These are phyloP conservation scores for Coelastrella sp. DNA, from an alignment of 139 green algal genomes.

Conservation along the genomic window DNA sequence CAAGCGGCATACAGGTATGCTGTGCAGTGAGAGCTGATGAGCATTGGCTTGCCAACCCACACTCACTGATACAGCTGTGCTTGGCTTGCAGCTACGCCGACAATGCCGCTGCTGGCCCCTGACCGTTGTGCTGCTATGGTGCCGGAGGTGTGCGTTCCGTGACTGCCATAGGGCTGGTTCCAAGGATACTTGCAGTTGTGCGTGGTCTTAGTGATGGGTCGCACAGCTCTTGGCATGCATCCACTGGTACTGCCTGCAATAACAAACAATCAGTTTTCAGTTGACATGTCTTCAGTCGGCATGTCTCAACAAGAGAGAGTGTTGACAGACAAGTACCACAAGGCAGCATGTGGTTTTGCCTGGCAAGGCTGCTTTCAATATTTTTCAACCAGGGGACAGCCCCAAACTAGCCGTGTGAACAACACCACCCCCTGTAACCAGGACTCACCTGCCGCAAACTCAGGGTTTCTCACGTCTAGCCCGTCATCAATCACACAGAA, in stretches of 20 bases:
- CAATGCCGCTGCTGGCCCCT: background rate
- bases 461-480: background rate
- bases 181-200: background rate
- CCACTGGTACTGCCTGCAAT: background rate
- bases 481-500: slow-evolving; percentile 39
- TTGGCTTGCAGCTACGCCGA: background rate
- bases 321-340: background rate
- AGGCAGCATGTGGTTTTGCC: too few relatives aligned
- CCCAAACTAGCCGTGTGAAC: too few relatives aligned
- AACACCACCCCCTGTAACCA: too few relatives aligned
- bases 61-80: slow-evolving; percentile 25
- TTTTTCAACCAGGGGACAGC: too few relatives aligned
- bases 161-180: background rate
- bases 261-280: background rate
- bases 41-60: too few relatives aligned
- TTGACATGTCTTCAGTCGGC: too few relatives aligned
- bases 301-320: background rate
- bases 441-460: background rate
- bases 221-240: background rate
- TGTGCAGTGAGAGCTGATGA: too few relatives aligned
- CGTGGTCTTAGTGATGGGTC: background rate
- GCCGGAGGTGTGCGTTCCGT: slow-evolving; percentile 29
- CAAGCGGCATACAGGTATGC: too few relatives aligned
- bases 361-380: too few relatives aligned
- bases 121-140: slow-evolving; percentile 3